Percentiles rank a stretch among this genome's conserved stretches.
phyloP scores from a whole-genome alignment of 257 asterid genomes.

The Lavandula angustifolia region DNA sequence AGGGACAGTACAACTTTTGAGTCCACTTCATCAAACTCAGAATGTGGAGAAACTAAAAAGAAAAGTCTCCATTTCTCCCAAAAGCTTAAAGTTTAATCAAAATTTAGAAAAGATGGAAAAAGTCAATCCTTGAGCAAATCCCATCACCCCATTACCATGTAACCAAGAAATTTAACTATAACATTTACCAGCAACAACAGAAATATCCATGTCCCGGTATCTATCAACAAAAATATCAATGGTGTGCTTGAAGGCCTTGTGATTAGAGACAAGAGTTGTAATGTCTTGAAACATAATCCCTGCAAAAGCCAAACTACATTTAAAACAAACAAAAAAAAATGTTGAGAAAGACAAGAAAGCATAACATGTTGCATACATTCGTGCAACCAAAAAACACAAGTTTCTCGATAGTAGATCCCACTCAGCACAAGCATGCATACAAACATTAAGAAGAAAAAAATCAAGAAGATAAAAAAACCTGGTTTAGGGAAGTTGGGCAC shows the following conservation, averaged over 20 bases:
- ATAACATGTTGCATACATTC: background rate
- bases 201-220: conserved; percentile 74
- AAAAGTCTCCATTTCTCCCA: conserved; percentile 8
- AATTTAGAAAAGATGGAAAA: conserved; percentile 1
- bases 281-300: conserved; percentile 97
- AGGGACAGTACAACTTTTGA: conserved; percentile 15
- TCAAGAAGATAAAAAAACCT: conserved; percentile 42
- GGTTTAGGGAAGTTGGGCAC: conserved; percentile 90
- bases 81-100: background rate
- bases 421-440: conserved; percentile 23
- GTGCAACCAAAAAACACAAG: conserved; percentile 23
- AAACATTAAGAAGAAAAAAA: background rate
- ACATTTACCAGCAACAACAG: conserved; percentile 88
- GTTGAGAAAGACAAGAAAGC: conserved; percentile 10
- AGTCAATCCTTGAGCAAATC: conserved; percentile 12
- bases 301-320: too few species aligned
- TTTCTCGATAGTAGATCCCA: conserved; percentile 9
- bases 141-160: conserved; percentile 23
- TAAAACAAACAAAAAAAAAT: too few species aligned
- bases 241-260: conserved; percentile 71
- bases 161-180: background rate
- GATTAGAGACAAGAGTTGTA: conserved; percentile 79
- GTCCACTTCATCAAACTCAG: background rate
- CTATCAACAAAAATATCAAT: conserved; percentile 88
- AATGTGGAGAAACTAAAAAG: background rate